These are phyloP conservation scores for Fistulifera pelliculosa DNA, from an alignment of 108 stramenopile genomes.

Conservation along the genomic window DNA sequence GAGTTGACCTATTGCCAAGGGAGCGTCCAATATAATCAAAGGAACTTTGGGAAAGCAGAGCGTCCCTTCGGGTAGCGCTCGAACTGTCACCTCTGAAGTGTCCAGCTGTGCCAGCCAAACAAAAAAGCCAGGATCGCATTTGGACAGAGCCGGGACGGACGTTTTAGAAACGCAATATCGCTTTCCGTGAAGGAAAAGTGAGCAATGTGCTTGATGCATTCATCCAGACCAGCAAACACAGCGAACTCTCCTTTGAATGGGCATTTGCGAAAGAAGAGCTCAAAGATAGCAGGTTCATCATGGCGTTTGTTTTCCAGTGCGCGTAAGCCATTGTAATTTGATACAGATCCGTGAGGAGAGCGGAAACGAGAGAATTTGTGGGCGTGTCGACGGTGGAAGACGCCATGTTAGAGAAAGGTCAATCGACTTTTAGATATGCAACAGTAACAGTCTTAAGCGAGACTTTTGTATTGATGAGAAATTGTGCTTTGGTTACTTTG, in stretches of 20 bases:
- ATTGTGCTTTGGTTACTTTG: no score
- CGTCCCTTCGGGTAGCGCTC: constrained; percentile 83
- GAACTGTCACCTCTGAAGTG: constrained; percentile 57
- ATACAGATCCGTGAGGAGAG: constrained; percentile 96
- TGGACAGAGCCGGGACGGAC: constrained; percentile 35
- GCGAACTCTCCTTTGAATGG: constrained; percentile 89
- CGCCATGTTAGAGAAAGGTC: no score
- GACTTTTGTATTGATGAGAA: no score
- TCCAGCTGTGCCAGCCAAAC: constrained; percentile 75
- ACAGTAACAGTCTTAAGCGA: no score
- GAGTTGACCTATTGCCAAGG: constrained; percentile 86
- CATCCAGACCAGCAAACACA: constrained; percentile 92
- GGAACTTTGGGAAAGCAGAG: constrained; percentile 79
- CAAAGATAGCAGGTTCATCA: constrained; percentile 72
- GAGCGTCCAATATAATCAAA: constrained; percentile 77
- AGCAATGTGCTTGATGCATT: constrained; percentile 58
- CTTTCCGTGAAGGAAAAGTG: constrained; percentile 65
- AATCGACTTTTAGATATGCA: no score
- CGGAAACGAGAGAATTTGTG: constrained; percentile 71
- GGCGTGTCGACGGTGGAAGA: constrained; percentile 10
- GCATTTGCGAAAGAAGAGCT: constrained; percentile 96
- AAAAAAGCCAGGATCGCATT: constrained; percentile 84
- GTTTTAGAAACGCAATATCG: constrained; percentile 82
- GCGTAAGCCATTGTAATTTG: constrained; percentile 98
- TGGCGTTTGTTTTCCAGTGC: constrained; percentile 90